Conservation (phyloP, 306 rosid genomes). For the Herpetospermum pedunculosum region DNA sequence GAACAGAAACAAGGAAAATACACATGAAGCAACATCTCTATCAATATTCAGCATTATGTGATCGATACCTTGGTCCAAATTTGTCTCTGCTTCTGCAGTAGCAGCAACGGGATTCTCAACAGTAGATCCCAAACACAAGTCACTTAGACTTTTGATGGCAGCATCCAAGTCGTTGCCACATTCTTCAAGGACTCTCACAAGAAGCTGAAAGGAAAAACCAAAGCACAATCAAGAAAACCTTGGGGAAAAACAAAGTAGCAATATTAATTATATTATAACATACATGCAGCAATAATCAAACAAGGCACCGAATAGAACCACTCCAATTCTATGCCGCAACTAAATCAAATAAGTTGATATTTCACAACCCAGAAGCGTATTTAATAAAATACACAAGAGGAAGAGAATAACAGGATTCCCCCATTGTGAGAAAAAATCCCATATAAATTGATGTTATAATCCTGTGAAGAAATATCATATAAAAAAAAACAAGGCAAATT, state of each 20-base stretch:
- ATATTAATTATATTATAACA: not conserved
- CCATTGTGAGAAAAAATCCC: not conserved
- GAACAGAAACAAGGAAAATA: not conserved
- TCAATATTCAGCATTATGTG: not conserved
- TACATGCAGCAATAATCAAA: not conserved
- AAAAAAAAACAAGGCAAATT: not conserved
- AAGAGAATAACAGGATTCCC: not conserved
- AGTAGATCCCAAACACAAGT: constrained; percentile 46
- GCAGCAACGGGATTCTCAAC: constrained; percentile 23
- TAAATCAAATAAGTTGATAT: not conserved
- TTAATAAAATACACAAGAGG: not conserved
- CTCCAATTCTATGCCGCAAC: not conserved
- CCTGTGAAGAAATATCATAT: not conserved
- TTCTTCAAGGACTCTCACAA: constrained; percentile 69
- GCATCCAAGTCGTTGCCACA: constrained; percentile 75
- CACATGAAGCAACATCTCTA: not conserved
- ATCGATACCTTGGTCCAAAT: constrained; percentile 42
- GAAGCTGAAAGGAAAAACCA: constrained; percentile 41
- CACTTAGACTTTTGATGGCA: constrained; percentile 61
- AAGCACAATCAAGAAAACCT: not conserved
- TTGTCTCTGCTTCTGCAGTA: constrained; percentile 20
- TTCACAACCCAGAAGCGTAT: not conserved
- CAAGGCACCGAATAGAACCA: not conserved
- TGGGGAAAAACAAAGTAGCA: not conserved
- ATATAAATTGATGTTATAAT: not conserved